These are phyloP conservation scores for Tephrocybe sp. DNA, from an alignment of 768 basidiomycete species.

Conservation along the genomic window DNA sequence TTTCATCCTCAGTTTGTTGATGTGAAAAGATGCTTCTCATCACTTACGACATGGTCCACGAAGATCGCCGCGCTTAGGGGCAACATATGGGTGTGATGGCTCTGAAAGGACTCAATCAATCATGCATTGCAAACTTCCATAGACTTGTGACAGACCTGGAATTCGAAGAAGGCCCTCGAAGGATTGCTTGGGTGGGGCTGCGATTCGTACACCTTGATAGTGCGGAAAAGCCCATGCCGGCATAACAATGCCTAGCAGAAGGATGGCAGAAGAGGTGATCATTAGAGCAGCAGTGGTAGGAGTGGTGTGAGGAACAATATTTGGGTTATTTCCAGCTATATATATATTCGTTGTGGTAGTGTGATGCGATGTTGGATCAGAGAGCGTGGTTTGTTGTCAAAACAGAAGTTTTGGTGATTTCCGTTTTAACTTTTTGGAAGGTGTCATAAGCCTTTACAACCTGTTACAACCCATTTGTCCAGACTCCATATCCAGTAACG, in stretches of 20 bases:
- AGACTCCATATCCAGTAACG: too few relatives aligned
- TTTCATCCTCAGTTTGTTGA: background rate
- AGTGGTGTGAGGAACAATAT: too few relatives aligned
- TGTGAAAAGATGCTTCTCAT: background rate
- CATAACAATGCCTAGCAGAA: background rate
- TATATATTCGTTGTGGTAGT: too few relatives aligned
- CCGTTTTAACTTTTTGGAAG: too few relatives aligned
- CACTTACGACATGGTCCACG: slow-evolving; percentile 17
- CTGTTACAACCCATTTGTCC: too few relatives aligned
- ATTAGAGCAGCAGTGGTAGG: too few relatives aligned
- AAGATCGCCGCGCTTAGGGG: slow-evolving; percentile 6
- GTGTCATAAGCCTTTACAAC: too few relatives aligned
- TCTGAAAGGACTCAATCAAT: slow-evolving; percentile 2
- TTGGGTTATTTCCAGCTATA: too few relatives aligned
- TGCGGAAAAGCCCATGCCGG: background rate
- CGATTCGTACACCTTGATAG: background rate
- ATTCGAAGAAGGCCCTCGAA: background rate
- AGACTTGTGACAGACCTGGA: background rate
- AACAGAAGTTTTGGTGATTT: too few relatives aligned
- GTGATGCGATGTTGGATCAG: too few relatives aligned
- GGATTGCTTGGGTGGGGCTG: background rate
- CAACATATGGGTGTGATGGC: slow-evolving; percentile 9
- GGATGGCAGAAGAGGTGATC: background rate
- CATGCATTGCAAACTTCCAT: background rate
- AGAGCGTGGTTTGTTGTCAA: too few relatives aligned